Evolutionary conservation across 1,284 basidiomycete species (phyloP).

Genomic region (Rhodotorula sp.): DNA sequence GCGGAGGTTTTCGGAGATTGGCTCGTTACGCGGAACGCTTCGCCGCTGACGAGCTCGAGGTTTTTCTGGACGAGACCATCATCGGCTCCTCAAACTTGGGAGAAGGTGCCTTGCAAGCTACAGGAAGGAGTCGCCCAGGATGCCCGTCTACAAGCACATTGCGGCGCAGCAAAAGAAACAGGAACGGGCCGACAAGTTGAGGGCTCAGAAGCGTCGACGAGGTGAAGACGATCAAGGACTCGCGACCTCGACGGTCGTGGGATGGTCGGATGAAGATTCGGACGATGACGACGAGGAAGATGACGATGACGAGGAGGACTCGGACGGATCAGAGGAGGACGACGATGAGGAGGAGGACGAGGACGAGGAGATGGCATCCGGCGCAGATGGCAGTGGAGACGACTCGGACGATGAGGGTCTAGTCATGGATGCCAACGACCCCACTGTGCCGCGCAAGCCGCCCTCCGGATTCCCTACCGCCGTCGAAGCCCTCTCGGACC

Average conservation of each 20-base stretch:
- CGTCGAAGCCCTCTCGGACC: constrained; percentile 25
- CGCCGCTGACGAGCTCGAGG: too few relatives aligned
- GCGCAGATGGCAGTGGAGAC: constrained; percentile 11
- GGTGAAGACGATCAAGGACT: constrained; percentile 24
- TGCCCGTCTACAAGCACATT: constrained; percentile 37
- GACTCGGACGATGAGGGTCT: constrained; percentile 12
- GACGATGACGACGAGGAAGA: constrained; percentile 7
- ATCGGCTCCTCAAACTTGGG: neutral
- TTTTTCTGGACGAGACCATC: too few relatives aligned
- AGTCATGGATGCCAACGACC: constrained; percentile 16
- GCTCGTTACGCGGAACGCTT: too few relatives aligned
- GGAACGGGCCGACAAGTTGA: constrained; percentile 19
- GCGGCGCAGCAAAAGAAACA: constrained; percentile 27
- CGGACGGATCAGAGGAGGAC: neutral
- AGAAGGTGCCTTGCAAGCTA: too few relatives aligned
- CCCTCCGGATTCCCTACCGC: constrained; percentile 32
- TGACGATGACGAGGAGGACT: neutral
- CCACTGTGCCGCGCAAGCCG: constrained; percentile 14
- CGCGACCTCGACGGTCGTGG: constrained; percentile 1
- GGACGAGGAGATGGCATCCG: constrained; percentile 1
- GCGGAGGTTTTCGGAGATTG: too few relatives aligned
- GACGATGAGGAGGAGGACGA: neutral
- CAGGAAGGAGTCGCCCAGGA: neutral
- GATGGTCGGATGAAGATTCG: constrained; percentile 1
- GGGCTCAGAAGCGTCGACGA: constrained; percentile 17